Base-by-base conservation (phyloP, 192 early-diverging fungal species). In the Coemansia sp. region DNA sequence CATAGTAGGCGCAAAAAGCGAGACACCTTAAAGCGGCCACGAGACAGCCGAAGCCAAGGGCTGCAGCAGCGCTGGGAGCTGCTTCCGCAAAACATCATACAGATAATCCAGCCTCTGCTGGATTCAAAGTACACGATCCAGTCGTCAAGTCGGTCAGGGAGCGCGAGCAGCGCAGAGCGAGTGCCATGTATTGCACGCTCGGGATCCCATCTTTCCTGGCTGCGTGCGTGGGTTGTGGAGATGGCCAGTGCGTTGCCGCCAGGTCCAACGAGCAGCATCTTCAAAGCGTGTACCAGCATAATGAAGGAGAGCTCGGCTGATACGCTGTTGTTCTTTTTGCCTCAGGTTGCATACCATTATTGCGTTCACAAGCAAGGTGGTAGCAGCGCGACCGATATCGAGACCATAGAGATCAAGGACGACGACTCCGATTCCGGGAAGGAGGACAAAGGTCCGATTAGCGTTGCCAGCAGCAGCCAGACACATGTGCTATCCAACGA, bases 121-220 rank as follows among this genome's bases (percentile, higher is more conserved):
- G 66, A 71, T 40, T 78, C 81, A 20, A 74, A 83, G 34, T 83
- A 83, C 49, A 74, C 75, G 8, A 72, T 78, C 62, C 71, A 78
- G 63, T 53, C 59, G 5, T 53, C 75, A 13, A 57, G 32, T 32
- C 65, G 69, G 20, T 48, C 52, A 2, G 20, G 43, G 9, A 35
- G 55, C 2, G 62, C 29, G 4, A 52, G 25, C 17, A 46, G 22
- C 9, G 20, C 22, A 13, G 62, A 19, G 22, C 61, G 59, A 9
- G 61, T 20, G 7, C 42, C 75, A 13, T 78, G 76, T 5, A 64
- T 83, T 41, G n/a, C 17, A 13, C 57, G 55, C 7, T 29, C 67
- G 3, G 33, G 59, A 7, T 66, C 40, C 33, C 50, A 78, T 23
- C 57, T 69, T 11, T 43, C 42, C 14, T 83, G 81, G 81, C 63